Percentiles rank a stretch among this genome's conserved stretches.
These are phyloP conservation scores for Globisporangium paddicum DNA, from an alignment of 352 stramenopile genomes.

Conservation along the genomic window DNA sequence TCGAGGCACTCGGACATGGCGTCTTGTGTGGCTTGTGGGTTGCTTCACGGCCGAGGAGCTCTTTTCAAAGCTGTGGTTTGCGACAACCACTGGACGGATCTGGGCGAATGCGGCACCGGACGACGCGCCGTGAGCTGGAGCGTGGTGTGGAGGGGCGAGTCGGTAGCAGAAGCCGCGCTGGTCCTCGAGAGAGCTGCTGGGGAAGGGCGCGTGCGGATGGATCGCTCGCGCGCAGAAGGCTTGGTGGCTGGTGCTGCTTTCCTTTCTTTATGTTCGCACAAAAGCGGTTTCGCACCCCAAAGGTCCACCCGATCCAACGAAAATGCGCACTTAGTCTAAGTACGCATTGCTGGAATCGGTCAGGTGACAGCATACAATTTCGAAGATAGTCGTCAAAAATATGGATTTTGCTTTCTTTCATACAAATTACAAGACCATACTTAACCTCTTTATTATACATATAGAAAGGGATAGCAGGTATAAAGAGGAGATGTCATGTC, in stretches of 20 bases:
- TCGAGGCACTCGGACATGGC: slow-evolving; percentile 67
- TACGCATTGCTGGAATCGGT: too few relatives aligned
- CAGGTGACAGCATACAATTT: too few relatives aligned
- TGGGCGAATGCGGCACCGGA: neutral
- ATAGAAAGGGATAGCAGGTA: too few relatives aligned
- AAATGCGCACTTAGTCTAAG: neutral
- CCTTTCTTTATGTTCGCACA: slow-evolving; percentile 5
- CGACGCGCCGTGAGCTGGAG: neutral
- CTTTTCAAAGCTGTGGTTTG: neutral
- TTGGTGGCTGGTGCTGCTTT: neutral
- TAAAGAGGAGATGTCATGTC: neutral
- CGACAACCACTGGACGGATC: neutral
- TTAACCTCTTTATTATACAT: too few relatives aligned
- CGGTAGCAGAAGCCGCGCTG: neutral
- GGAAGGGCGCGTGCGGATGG: neutral
- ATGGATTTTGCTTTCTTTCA: too few relatives aligned
- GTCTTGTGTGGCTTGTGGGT: neutral
- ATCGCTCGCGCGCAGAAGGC: neutral
- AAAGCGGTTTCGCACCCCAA: neutral
- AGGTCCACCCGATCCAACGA: slow-evolving; percentile 23
- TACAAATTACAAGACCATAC: neutral
- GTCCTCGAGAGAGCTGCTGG: slow-evolving; percentile 4
- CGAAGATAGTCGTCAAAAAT: too few relatives aligned
- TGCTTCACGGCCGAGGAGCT: too few relatives aligned
- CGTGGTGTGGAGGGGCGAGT: neutral